Base-by-base conservation (phyloP, 495 filamentous ascomycete species). In the Talaromyces thailandensis region DNA sequence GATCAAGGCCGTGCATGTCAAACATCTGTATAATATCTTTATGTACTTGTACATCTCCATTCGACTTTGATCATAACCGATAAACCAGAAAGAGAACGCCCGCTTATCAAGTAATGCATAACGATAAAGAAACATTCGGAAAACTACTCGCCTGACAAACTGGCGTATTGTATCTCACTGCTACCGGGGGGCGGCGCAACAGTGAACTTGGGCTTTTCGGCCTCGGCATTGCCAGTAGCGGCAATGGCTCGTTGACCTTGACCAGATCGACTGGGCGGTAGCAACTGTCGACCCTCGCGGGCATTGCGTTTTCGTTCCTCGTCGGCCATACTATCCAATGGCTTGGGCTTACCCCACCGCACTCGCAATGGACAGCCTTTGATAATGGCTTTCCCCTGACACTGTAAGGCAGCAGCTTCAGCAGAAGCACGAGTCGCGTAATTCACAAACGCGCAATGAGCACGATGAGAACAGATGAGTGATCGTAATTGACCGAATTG, bases 361-460 rank as follows among this genome's bases (percentile, higher is more conserved):
- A 98, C 83, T 23, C 92, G 81, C 58, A 98, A 71, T 0, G 95
- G 94, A 67, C 92, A 96, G 0, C 93, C 95, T 32, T 81, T 73
- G 57, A 88, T 88, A 31, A 98, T 82, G 1, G 91, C 91, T 64
- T 88, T 90, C 1, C 95, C 94, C 72, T 96, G 89, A 68, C 90
- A 93, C 31, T 88, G 86, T 59, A 83, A 83, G 0, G 95, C 89
- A 0, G 94, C 94, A 25, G 79, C 84, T 73, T 98, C 94, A 9
- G 94, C 94, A 2, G 81, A 86, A 48, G 89, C 84, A 58, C 95
- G 86, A 26, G 84, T 88, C 60, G 88, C 82, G 71, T 89, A 98
- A 76, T 98, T 98, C 73, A 98, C 82, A 68, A 96, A 98, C 0
- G 95, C 94, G 68, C 91, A 96, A 69, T 97, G 95, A 7, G 94